Conservation (phyloP, 768 basidiomycete species). For the Russula foetens region DNA sequence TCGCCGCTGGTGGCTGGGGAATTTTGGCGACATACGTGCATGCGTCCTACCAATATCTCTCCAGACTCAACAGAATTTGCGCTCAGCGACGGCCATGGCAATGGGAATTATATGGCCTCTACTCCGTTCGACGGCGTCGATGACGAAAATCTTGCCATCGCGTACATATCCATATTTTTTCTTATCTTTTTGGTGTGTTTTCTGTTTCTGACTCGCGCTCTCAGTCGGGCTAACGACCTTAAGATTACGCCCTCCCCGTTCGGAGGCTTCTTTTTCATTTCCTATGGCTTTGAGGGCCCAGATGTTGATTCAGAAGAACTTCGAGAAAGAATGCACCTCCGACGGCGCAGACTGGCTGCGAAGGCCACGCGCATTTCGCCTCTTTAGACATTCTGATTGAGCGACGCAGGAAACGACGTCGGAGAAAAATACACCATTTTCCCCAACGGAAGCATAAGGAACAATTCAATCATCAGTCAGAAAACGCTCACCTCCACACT, state of each 20-base stretch:
- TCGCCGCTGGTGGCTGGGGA: slow-evolving; percentile 61
- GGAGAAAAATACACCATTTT: neutral
- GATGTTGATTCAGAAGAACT: slow-evolving; percentile 54
- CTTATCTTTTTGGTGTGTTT: slow-evolving; percentile 48
- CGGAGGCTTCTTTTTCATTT: slow-evolving; percentile 46
- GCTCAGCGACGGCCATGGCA: slow-evolving; percentile 53
- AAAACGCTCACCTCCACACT: neutral
- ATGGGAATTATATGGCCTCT: slow-evolving; percentile 51
- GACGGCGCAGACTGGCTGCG: slow-evolving; percentile 25
- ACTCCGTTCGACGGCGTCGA: slow-evolving; percentile 51
- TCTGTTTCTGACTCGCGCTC: neutral
- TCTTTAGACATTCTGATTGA: neutral
- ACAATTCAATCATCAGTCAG: neutral
- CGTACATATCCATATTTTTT: slow-evolving; percentile 56
- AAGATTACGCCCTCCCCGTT: slow-evolving; percentile 60
- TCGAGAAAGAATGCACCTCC: slow-evolving; percentile 35
- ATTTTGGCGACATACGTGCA: slow-evolving; percentile 65
- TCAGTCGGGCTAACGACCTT: neutral
- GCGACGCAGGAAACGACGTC: neutral
- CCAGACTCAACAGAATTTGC: neutral
- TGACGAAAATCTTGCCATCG: slow-evolving; percentile 56
- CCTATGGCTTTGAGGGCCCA: slow-evolving; percentile 57
- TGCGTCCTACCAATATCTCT: neutral
- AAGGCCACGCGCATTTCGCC: neutral
- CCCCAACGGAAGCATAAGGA: neutral